These are phyloP conservation scores for Alternaria ethzedia DNA, from an alignment of 2,329 filamentous ascomycete species.

Conservation along the genomic window DNA sequence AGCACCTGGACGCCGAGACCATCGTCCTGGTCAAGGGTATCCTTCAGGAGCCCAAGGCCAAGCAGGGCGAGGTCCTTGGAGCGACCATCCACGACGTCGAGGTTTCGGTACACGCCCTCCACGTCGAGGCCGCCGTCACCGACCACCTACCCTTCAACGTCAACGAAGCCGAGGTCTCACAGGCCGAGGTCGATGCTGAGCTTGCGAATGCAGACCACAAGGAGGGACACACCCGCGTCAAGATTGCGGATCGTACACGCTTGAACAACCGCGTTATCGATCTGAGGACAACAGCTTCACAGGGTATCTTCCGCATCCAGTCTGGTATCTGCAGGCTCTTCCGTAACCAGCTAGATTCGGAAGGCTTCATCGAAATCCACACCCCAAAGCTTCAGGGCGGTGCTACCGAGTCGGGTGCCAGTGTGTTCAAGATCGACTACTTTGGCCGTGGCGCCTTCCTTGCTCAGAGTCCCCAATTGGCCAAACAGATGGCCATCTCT, in stretches of 20 bases:
- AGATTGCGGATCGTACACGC: slow-evolving; percentile 75
- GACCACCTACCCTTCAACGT: slow-evolving; percentile 72
- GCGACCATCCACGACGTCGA: slow-evolving; percentile 79
- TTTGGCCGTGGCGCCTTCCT: slow-evolving; percentile 87
- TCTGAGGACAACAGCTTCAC: slow-evolving; percentile 82
- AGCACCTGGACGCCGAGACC: slow-evolving; percentile 79
- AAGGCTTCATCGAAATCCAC: slow-evolving; percentile 90
- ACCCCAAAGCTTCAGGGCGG: slow-evolving; percentile 90
- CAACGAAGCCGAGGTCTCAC: slow-evolving; percentile 70
- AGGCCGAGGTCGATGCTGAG: slow-evolving; percentile 61
- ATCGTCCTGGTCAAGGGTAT: slow-evolving; percentile 78
- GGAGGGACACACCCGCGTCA: slow-evolving; percentile 63
- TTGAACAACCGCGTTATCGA: slow-evolving; percentile 81
- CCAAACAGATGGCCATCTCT: slow-evolving; percentile 91
- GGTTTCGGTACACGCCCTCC: slow-evolving; percentile 70
- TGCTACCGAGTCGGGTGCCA: slow-evolving; percentile 88
- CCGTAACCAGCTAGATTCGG: slow-evolving; percentile 73
- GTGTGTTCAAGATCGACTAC: slow-evolving; percentile 91
- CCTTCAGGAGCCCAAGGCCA: slow-evolving; percentile 72
- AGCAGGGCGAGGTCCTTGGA: slow-evolving; percentile 71
- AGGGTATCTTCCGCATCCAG: slow-evolving; percentile 87
- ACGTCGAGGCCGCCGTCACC: slow-evolving; percentile 66
- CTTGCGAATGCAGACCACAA: slow-evolving; percentile 59
- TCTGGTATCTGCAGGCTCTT: slow-evolving; percentile 81
- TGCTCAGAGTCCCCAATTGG: slow-evolving; percentile 88